phyloP scores from a whole-genome alignment of 257 asterid genomes.

The Capsicum chinense region DNA sequence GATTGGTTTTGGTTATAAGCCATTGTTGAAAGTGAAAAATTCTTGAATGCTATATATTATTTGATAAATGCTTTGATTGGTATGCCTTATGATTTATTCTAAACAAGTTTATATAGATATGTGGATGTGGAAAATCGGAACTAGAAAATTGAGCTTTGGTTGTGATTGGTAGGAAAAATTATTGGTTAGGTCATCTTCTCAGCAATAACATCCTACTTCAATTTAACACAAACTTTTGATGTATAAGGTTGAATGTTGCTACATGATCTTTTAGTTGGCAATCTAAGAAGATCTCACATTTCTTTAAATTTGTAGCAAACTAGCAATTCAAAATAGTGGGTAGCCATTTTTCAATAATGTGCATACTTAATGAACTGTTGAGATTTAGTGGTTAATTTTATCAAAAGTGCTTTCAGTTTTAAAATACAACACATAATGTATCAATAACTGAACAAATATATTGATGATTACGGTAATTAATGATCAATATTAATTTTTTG shows the following conservation, averaged over 20 bases:
- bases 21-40: slow-evolving; percentile 9
- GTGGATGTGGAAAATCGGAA: background rate
- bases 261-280: slow-evolving; percentile 10
- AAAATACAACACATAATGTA: no score
- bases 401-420: no score
- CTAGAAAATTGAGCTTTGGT: background rate
- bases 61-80: background rate
- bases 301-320: background rate
- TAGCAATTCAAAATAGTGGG: no score
- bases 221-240: background rate
- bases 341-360: background rate
- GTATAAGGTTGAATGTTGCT: background rate
- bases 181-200: background rate
- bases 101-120: background rate
- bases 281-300: background rate
- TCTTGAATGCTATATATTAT: background rate
- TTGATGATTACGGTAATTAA: no score
- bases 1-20: background rate
- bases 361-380: background rate
- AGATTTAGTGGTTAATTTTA: no score
- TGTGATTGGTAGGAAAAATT: slow-evolving; percentile 14
- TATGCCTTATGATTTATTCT: background rate
- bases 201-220: background rate
- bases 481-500: no score
- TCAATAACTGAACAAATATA: no score